Evolutionary conservation across 768 basidiomycete species (phyloP), one percentile per base, ranked within the genome.

Genomic region (Suillus subalutaceus): DNA sequence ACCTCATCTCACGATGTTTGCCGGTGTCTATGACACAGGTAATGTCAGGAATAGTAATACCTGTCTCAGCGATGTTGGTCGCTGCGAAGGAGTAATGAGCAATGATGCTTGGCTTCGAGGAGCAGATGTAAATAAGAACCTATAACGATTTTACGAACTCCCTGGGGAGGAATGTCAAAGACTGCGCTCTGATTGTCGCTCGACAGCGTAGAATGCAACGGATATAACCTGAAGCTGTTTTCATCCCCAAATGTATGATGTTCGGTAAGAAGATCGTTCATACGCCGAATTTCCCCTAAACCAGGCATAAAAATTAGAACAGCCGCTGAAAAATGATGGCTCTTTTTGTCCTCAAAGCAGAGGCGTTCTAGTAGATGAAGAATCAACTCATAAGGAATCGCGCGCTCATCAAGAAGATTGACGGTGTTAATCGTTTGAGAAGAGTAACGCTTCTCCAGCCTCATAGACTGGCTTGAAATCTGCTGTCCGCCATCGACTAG

Each of bases 1-100:
- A 91, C 90, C 91, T 88, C 91, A 97, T 97, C 80, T 97, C 96
- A 69, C 94, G 85, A 75, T 97, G 95, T 72, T 93, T 95, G 58
- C 96, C 96, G 0, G 90, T 87, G 73, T 99, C 97, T 66, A 99
- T 94, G 30, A 98, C 97, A 70, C 94, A 96, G 10, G 96, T 97
- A 66, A 97, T 93, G 71, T 99, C 97, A 7, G 97, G 97, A 64
- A 99, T 99, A 2, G 97, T 99, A 63, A 99, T 93, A 71, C 97
- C 97, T 16, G 97, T 99, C 78, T 99, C 97, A 18, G 94, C 92
- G 70, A 96, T 94, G 73, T 97, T 94, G 41, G 94, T 94, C 3
- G 93, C 93, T 94, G 57, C 43, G 32, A 52, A 20, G 63, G 18
- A 12, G 15, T 6, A 68, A 41, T 69, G 16, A 61, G 52, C 23